phyloP scores from a whole-genome alignment of 1,284 basidiomycete species.

The Fomes fomentarius region DNA sequence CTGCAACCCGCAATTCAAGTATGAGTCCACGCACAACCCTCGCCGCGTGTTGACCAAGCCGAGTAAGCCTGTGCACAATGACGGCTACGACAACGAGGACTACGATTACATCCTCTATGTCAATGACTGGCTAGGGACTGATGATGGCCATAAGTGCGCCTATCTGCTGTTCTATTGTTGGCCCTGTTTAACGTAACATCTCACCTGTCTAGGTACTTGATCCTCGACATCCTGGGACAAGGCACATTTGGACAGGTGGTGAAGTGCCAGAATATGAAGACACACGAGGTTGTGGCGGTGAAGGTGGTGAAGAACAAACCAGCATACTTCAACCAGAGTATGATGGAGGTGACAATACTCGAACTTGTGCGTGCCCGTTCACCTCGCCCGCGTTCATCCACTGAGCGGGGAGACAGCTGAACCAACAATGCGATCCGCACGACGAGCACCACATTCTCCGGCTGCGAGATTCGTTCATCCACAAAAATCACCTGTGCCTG shows the following conservation, averaged over 20 bases:
- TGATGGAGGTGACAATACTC: slow-evolving; percentile 99
- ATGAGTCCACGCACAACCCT: slow-evolving; percentile 92
- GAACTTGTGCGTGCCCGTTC: slow-evolving; percentile 71
- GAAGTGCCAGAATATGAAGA: slow-evolving; percentile 99
- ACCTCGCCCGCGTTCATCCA: neutral
- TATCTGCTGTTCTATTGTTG: slow-evolving; percentile 8
- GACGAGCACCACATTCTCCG: slow-evolving; percentile 98
- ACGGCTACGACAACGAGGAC: slow-evolving; percentile 96
- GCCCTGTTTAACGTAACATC: neutral
- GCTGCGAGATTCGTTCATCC: slow-evolving; percentile 95
- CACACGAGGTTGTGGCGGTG: slow-evolving; percentile 97
- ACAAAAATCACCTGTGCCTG: slow-evolving; percentile 94
- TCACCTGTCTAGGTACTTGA: slow-evolving; percentile 75
- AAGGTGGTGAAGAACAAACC: slow-evolving; percentile 99
- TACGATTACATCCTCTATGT: slow-evolving; percentile 98
- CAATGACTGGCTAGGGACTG: slow-evolving; percentile 92
- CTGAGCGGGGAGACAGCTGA: slow-evolving; percentile 61
- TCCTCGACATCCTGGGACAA: slow-evolving; percentile 97
- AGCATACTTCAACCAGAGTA: slow-evolving; percentile 98
- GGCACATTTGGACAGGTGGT: slow-evolving; percentile 99
- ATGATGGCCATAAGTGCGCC: slow-evolving; percentile 88
- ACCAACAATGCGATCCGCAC: slow-evolving; percentile 89
- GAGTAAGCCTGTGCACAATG: slow-evolving; percentile 91
- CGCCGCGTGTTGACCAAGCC: slow-evolving; percentile 95
- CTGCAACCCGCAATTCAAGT: slow-evolving; percentile 91